Conservation (phyloP, 2,329 filamentous ascomycete genomes). For the Seiridium unicorne region DNA sequence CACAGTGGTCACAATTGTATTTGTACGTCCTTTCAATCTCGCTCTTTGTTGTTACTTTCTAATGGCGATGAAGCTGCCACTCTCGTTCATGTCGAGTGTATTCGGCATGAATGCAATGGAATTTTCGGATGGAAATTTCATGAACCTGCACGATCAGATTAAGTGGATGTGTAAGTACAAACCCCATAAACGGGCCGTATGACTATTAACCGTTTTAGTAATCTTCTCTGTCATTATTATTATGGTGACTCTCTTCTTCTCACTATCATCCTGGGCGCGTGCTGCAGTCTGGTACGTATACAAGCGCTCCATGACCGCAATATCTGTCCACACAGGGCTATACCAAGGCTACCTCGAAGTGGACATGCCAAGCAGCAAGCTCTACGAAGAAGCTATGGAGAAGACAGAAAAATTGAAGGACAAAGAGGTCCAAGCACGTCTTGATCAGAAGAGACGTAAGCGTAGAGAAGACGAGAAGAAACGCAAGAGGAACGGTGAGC, state of each 20-base stretch:
- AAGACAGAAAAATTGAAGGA: not conserved
- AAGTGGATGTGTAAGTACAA: constrained; percentile 22
- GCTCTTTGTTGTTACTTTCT: not conserved
- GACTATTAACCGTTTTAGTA: constrained; percentile 14
- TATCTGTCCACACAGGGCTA: not conserved
- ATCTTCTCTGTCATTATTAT: constrained; percentile 23
- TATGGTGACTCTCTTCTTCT: constrained; percentile 19
- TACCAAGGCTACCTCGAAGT: not conserved
- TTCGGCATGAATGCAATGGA: constrained; percentile 37
- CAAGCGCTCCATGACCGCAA: not conserved
- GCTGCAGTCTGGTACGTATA: constrained; percentile 10
- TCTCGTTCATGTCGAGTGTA: constrained; percentile 35
- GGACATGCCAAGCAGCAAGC: not conserved
- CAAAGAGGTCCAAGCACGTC: not conserved
- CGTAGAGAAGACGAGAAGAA: not conserved
- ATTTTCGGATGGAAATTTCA: constrained; percentile 12
- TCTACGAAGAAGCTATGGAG: not conserved
- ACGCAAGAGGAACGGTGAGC: not conserved
- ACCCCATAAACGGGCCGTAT: not conserved
- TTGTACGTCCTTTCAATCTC: constrained; percentile 27
- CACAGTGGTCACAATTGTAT: constrained; percentile 44
- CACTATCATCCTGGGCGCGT: constrained; percentile 17
- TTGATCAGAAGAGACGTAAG: not conserved
- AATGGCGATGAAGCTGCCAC: constrained; percentile 26
- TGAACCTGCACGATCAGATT: constrained; percentile 12